Percentiles rank a stretch among this genome's conserved stretches.
phyloP scores from a whole-genome alignment of 2,329 filamentous ascomycete species.

The Penicillium brevicompactum region DNA sequence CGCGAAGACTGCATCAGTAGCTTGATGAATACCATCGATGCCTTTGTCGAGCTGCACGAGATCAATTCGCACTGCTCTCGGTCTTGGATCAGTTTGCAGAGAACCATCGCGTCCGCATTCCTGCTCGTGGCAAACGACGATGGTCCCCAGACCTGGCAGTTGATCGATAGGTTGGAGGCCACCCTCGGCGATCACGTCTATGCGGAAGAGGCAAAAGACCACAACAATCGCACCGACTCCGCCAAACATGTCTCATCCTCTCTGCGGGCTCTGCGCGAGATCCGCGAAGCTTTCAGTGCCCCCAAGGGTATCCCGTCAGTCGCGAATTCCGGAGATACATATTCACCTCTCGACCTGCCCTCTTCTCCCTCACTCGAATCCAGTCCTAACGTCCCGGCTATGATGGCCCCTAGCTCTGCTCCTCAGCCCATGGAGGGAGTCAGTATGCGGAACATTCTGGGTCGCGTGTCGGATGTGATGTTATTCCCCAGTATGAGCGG shows the following conservation, averaged over 20 bases:
- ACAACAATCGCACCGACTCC: constrained; percentile 35
- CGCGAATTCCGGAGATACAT: constrained; percentile 1
- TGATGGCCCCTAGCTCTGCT: not conserved
- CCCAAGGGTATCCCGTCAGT: constrained; percentile 7
- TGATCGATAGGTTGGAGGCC: constrained; percentile 32
- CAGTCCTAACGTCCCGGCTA: constrained; percentile 5
- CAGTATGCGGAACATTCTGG: constrained; percentile 35
- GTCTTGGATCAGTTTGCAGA: constrained; percentile 46
- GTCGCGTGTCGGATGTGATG: constrained; percentile 39
- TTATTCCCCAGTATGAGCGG: constrained; percentile 36
- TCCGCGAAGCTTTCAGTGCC: constrained; percentile 31
- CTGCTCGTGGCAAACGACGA: constrained; percentile 37
- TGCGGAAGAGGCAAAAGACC: constrained; percentile 24
- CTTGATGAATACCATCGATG: constrained; percentile 55
- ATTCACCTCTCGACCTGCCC: constrained; percentile 14
- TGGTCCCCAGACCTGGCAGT: constrained; percentile 26
- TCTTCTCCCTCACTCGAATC: constrained; percentile 17
- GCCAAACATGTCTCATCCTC: constrained; percentile 37
- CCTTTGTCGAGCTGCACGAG: constrained; percentile 56
- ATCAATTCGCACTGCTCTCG: constrained; percentile 41
- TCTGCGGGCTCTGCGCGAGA: constrained; percentile 34
- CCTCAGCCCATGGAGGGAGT: constrained; percentile 22
- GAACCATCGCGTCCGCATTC: constrained; percentile 45
- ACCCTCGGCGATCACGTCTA: constrained; percentile 36
- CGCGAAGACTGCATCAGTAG: constrained; percentile 57